Conservation (phyloP, 2,329 filamentous ascomycete species). For the Aureobasidium sp. region DNA sequence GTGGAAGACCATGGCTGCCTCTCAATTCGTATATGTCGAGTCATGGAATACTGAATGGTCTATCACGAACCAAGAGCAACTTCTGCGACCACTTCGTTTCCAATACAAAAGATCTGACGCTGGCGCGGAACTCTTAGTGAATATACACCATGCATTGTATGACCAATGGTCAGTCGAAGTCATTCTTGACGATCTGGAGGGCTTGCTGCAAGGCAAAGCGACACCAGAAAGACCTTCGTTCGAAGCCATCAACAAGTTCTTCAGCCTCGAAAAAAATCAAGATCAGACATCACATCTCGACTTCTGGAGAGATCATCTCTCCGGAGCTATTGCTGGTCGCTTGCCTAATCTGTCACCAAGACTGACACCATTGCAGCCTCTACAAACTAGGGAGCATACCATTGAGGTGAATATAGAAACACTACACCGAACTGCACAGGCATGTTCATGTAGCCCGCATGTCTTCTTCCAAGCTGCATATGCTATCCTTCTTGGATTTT, state of each 20-base stretch:
- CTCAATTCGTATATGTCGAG: slow-evolving; percentile 26
- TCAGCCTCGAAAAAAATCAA: slow-evolving; percentile 20
- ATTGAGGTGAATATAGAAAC: background rate
- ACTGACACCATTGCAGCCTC: slow-evolving; percentile 13
- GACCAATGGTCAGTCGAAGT: slow-evolving; percentile 87
- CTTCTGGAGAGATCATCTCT: slow-evolving; percentile 66
- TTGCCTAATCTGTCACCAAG: slow-evolving; percentile 54
- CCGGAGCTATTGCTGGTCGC: slow-evolving; percentile 46
- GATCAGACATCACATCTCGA: slow-evolving; percentile 38
- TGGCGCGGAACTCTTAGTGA: slow-evolving; percentile 38
- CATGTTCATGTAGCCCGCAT: slow-evolving; percentile 54
- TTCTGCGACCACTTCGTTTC: slow-evolving; percentile 57
- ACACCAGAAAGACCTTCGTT: slow-evolving; percentile 51
- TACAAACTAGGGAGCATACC: background rate
- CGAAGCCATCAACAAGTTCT: slow-evolving; percentile 39
- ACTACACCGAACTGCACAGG: background rate
- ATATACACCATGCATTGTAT: slow-evolving; percentile 77
- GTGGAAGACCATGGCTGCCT: slow-evolving; percentile 45
- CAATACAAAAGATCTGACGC: slow-evolving; percentile 40
- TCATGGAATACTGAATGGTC: slow-evolving; percentile 19
- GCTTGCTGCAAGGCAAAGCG: slow-evolving; percentile 37
- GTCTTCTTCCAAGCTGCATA: slow-evolving; percentile 70
- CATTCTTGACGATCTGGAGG: slow-evolving; percentile 60
- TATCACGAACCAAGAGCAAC: slow-evolving; percentile 25
- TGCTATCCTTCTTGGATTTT: slow-evolving; percentile 56